phyloP scores from a whole-genome alignment of 2,329 filamentous ascomycete species.

The Xylaria sp. region DNA sequence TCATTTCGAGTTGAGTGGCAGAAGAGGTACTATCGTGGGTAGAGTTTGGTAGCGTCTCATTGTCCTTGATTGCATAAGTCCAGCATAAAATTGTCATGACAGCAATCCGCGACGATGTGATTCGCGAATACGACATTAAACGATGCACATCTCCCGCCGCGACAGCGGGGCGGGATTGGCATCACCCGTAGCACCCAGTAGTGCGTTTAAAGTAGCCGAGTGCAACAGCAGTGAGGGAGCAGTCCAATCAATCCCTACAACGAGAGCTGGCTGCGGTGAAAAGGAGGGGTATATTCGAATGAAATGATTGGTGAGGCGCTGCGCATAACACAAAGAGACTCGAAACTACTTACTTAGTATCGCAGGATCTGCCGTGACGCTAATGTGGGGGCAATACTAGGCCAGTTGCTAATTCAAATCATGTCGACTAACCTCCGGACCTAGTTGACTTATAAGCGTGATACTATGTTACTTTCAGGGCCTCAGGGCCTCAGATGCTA shows the following conservation, averaged over 20 bases:
- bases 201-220: neutral
- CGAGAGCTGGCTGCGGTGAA: neutral
- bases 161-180: neutral
- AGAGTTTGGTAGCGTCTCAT: neutral
- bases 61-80: neutral
- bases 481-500: too few species aligned
- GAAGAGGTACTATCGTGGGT: neutral
- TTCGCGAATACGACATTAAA: neutral
- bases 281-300: neutral
- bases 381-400: neutral
- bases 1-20: neutral
- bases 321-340: too few species aligned
- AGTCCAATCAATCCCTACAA: too few species aligned
- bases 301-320: constrained; percentile 8
- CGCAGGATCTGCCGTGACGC: neutral
- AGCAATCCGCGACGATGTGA: neutral
- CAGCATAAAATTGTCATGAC: constrained; percentile 1
- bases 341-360: neutral
- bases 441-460: too few species aligned
- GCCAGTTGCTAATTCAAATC: too few species aligned
- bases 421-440: too few species aligned
- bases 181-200: neutral
- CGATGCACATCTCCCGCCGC: neutral
- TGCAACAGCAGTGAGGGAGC: neutral
- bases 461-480: too few species aligned